Base-by-base conservation (phyloP, 192 early-diverging fungal genomes). In the Backusella tarrabulga region DNA sequence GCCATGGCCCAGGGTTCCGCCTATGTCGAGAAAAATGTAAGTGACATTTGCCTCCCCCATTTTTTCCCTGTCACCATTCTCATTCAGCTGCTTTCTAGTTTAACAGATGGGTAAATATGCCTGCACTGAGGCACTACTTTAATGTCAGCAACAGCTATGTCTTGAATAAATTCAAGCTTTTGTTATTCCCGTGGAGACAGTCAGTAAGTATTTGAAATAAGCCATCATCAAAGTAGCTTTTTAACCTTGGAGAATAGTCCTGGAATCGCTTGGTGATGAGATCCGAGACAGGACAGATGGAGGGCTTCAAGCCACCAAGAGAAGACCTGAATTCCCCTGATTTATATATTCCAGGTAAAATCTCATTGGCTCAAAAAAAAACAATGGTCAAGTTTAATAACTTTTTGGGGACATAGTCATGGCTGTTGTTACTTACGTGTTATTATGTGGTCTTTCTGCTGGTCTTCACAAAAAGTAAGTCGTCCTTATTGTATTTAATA, bases 131-230 rank as follows among this genome's bases (percentile, higher is more conserved):
- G 83, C 92, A 94, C 76, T 98, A 97, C 83, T 99, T 98, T 81
- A 95, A 96, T 78, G 97, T 99, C 52, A 93, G 92, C 78, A 99
- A 97, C 84, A 88, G 91, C 4, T 99, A 97, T 77, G 97, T 99
- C 26, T 80, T 97, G 34, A 90, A 91, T 77, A 99, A 99, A 83
- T 83, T 97, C 9, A 85, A 85, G 29, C 77, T 93, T n/a, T 79
- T 99, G n/a, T 78, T 96, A 71, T 97, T 98, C 80, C 97, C 97
- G 9, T 98, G 95, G 90, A 85, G 94, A 36, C 95, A 99, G 73
- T 88, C 86, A 71, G 90, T 90, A 87, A 77, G 79, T 41, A n/a
- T 71, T 40, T 15, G 44, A 35, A 41, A 19, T 46, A 38, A 1
- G 41, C 1, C 15, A 23, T 34, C 34, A 6, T 34, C 4, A 34